Evolutionary conservation across 1,139 yeast genomes (phyloP).

Genomic region (Blastobotrys arbuscula): DNA sequence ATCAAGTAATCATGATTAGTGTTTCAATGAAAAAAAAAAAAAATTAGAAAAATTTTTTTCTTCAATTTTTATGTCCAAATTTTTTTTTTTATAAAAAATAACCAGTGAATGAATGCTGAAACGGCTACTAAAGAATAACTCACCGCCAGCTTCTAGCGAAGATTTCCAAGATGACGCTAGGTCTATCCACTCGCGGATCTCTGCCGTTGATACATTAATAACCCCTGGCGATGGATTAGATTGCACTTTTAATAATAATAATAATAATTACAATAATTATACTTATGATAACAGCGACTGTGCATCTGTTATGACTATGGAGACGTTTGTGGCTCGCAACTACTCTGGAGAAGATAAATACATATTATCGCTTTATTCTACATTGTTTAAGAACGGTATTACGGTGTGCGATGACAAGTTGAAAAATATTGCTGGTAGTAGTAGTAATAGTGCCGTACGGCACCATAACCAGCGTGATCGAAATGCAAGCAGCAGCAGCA

Average conservation of each 20-base stretch:
- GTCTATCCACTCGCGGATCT: neutral
- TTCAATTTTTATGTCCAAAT: too few relatives aligned
- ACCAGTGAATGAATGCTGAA: conserved; percentile 1
- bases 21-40: too few relatives aligned
- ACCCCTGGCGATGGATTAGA: neutral
- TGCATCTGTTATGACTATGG: neutral
- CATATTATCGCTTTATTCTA: conserved; percentile 4
- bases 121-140: neutral
- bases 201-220: neutral
- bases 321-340: conserved; percentile 2
- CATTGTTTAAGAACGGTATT: conserved; percentile 5
- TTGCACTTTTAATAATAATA: too few relatives aligned
- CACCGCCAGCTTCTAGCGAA: neutral
- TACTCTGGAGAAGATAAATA: neutral
- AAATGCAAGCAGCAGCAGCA: neutral
- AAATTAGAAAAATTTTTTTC: too few relatives aligned
- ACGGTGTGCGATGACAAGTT: conserved; percentile 3
- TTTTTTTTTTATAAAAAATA: too few relatives aligned
- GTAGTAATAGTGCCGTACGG: neutral
- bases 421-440: too few relatives aligned
- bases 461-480: neutral
- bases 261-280: neutral
- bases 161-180: neutral
- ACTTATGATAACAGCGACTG: neutral
- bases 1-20: too few relatives aligned